phyloP scores from a whole-genome alignment of 768 basidiomycete species.

The Baorangia bicolor region DNA sequence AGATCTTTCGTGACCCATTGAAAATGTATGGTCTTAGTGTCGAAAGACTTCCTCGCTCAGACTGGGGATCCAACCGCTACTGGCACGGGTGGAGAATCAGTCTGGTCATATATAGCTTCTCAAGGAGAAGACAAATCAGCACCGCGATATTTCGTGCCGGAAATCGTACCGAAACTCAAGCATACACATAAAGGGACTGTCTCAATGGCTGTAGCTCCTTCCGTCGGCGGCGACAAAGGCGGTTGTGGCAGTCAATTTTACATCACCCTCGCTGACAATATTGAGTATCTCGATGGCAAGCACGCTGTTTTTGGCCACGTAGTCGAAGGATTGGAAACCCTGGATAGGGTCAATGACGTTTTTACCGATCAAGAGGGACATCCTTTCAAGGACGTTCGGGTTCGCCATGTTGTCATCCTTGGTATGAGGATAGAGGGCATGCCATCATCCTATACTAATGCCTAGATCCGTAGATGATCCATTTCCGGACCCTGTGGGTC shows the following conservation, averaged over 20 bases:
- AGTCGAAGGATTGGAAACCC: constrained; percentile 88
- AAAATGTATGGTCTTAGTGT: constrained; percentile 51
- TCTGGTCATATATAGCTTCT: constrained; percentile 74
- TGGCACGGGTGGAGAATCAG: constrained; percentile 89
- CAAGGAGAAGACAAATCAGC: constrained; percentile 33
- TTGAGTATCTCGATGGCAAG: constrained; percentile 93
- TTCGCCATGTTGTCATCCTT: constrained; percentile 93
- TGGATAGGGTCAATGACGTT: constrained; percentile 91
- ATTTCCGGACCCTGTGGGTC: constrained; percentile 81
- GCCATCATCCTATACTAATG: constrained; percentile 1
- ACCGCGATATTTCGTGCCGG: constrained; percentile 87
- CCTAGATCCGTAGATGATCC: constrained; percentile 72
- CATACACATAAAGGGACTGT: constrained; percentile 85
- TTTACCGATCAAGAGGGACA: constrained; percentile 86
- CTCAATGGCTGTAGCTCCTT: constrained; percentile 96
- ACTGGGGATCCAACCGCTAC: constrained; percentile 95
- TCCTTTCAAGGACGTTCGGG: constrained; percentile 91
- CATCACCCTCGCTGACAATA: constrained; percentile 84
- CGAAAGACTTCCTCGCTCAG: constrained; percentile 96
- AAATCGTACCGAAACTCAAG: constrained; percentile 77
- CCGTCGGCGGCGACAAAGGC: constrained; percentile 59
- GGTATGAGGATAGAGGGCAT: constrained; percentile 45
- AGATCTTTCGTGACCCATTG: neutral
- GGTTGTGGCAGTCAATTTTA: constrained; percentile 97
- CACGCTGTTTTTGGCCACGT: constrained; percentile 96